Evolutionary conservation across 1,284 basidiomycete species (phyloP).

Genomic region (Neonothopanus nambi): DNA sequence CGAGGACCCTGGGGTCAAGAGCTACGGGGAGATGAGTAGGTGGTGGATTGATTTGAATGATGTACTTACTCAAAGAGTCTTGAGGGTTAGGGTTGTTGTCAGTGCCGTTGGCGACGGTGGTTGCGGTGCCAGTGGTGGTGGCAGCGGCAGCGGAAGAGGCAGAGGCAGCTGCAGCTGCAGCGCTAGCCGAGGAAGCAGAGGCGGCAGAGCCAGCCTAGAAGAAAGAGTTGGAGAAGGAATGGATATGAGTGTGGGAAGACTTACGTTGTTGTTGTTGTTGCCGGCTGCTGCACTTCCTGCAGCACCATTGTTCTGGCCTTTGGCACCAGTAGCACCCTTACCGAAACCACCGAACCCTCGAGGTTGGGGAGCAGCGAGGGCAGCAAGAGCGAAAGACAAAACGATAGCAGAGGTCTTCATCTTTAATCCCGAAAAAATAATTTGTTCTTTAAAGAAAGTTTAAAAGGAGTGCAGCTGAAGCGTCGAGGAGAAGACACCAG

Average conservation of each 20-base stretch:
- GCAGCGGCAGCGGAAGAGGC: conserved; percentile 3
- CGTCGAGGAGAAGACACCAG: conserved; percentile 26
- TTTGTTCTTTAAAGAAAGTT: conserved; percentile 19
- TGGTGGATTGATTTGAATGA: neutral
- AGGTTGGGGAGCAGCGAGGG: conserved; percentile 26
- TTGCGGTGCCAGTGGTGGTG: neutral
- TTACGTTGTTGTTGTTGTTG: conserved; percentile 24
- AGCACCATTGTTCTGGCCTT: too few relatives aligned
- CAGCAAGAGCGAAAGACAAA: conserved; percentile 28
- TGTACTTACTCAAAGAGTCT: conserved; percentile 32
- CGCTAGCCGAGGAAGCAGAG: conserved; percentile 15
- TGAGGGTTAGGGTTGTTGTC: conserved; percentile 25
- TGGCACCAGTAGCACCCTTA: neutral
- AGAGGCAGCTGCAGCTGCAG: conserved; percentile 15
- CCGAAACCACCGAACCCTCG: neutral
- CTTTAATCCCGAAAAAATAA: too few relatives aligned
- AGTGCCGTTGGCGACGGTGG: conserved; percentile 8
- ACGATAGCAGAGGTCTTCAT: conserved; percentile 34
- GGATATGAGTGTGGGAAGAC: too few relatives aligned
- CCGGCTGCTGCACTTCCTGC: conserved; percentile 11
- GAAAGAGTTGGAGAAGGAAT: too few relatives aligned
- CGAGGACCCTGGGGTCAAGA: conserved; percentile 37
- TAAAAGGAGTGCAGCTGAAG: conserved; percentile 24
- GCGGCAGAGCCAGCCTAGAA: conserved; percentile 13
- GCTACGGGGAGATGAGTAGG: conserved; percentile 15